Conservation (phyloP, 1,284 basidiomycete species). For the Cystobasidium pallidum region DNA sequence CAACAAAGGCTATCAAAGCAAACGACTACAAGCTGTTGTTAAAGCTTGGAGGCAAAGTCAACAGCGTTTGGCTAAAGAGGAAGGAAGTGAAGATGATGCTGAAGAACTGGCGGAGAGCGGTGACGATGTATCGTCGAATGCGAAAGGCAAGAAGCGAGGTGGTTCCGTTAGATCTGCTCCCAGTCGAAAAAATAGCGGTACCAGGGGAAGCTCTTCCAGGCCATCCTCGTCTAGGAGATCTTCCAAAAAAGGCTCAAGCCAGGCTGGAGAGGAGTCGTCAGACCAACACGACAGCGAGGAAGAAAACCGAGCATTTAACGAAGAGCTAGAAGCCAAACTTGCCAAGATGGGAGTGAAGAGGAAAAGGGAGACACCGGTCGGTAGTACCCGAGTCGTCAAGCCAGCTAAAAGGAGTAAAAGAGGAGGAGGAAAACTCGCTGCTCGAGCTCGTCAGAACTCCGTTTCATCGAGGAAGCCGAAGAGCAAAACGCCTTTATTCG, state of each 20-base stretch:
- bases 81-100: slow-evolving; percentile 42
- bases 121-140: background rate
- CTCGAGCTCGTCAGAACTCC: slow-evolving; percentile 10
- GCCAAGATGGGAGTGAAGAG: slow-evolving; percentile 42
- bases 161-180: background rate
- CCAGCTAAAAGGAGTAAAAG: slow-evolving; percentile 40
- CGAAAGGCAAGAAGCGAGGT: background rate
- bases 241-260: slow-evolving; percentile 24
- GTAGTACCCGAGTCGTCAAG: slow-evolving; percentile 33
- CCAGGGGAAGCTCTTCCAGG: slow-evolving; percentile 1
- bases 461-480: background rate
- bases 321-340: slow-evolving; percentile 36
- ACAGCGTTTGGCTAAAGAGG: slow-evolving; percentile 29
- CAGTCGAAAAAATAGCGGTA: slow-evolving; percentile 11
- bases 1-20: slow-evolving; percentile 77
- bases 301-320: slow-evolving; percentile 25
- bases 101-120: slow-evolving; percentile 18
- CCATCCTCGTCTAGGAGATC: slow-evolving; percentile 26
- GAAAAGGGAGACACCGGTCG: slow-evolving; percentile 31
- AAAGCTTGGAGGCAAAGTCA: slow-evolving; percentile 69
- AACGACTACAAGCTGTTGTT: slow-evolving; percentile 86
- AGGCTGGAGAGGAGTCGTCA: slow-evolving; percentile 14
- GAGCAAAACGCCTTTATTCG: slow-evolving; percentile 22
- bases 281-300: slow-evolving; percentile 15
- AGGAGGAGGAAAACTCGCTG: slow-evolving; percentile 9